phyloP scores from a whole-genome alignment of 768 basidiomycete species.

The Hypholoma fasciculare region DNA sequence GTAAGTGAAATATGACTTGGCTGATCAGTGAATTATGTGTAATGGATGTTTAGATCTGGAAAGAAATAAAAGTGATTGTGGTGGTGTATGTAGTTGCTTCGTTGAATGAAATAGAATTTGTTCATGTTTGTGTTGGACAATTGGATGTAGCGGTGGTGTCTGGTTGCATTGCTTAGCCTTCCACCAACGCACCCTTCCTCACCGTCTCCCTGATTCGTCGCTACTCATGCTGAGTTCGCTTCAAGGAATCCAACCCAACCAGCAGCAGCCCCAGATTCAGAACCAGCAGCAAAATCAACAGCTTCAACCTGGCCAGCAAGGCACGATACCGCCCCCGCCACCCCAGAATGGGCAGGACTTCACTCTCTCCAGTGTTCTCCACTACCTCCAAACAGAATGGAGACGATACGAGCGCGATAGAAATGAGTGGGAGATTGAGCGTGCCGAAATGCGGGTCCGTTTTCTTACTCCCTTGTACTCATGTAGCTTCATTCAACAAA shows the following conservation, averaged over 20 bases:
- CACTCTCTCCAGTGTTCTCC: conserved; percentile 91
- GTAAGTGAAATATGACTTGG: conserved; percentile 43
- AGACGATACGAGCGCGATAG: conserved; percentile 96
- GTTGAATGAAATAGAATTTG: conserved; percentile 30
- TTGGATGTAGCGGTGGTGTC: conserved; percentile 4
- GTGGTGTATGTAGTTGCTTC: conserved; percentile 9
- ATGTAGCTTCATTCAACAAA: conserved; percentile 22
- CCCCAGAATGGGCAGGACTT: conserved; percentile 91
- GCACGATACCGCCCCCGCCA: conserved; percentile 66
- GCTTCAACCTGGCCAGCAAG: conserved; percentile 46
- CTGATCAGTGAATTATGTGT: neutral
- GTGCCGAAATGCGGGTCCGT: conserved; percentile 97
- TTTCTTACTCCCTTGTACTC: conserved; percentile 6
- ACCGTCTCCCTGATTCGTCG: conserved; percentile 11
- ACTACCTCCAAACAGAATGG: conserved; percentile 99
- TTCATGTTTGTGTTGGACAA: conserved; percentile 36
- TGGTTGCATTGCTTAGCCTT: conserved; percentile 11
- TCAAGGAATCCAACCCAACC: conserved; percentile 60
- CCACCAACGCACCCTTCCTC: conserved; percentile 14
- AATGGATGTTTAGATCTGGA: conserved; percentile 49
- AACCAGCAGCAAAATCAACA: conserved; percentile 65
- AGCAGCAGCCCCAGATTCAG: conserved; percentile 38
- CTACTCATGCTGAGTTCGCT: conserved; percentile 71
- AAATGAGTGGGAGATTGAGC: conserved; percentile 99
- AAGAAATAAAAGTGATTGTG: conserved; percentile 52